Evolutionary conservation across 352 stramenopile species (phyloP).

Genomic region (Plasmopara viticola): DNA sequence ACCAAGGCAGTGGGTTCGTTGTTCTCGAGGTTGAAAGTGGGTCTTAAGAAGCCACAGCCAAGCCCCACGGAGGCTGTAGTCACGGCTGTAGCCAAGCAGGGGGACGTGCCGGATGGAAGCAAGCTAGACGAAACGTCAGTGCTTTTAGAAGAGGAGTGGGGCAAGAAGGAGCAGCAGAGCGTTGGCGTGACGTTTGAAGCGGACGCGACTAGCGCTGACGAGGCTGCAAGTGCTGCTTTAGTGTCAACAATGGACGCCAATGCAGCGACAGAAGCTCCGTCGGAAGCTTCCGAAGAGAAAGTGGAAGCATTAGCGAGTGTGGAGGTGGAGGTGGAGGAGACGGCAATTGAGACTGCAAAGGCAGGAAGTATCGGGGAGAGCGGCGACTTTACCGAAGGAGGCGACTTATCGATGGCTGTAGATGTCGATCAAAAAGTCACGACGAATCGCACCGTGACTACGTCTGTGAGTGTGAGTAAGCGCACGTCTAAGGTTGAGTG

Average conservation of each 20-base stretch:
- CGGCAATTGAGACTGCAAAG: constrained; percentile 1
- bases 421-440: not conserved
- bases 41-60: constrained; percentile 25
- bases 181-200: constrained; percentile 36
- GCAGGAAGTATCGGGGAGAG: not conserved
- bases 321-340: not conserved
- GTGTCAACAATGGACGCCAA: not conserved
- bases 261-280: constrained; percentile 5
- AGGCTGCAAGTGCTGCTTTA: constrained; percentile 4
- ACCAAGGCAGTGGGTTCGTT: constrained; percentile 25
- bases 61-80: constrained; percentile 27
- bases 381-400: not conserved
- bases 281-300: constrained; percentile 2
- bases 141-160: constrained; percentile 19
- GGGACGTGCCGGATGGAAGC: constrained; percentile 27
- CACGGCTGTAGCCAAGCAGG: constrained; percentile 13
- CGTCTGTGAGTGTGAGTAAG: not conserved
- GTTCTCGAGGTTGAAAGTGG: constrained; percentile 34
- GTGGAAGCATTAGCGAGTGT: not conserved
- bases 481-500: not conserved
- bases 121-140: constrained; percentile 18
- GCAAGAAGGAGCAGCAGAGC: constrained; percentile 21
- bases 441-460: not conserved
- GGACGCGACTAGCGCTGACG: constrained; percentile 4
- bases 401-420: not conserved